phyloP scores from a whole-genome alignment of 345 rosid genomes.

The Sonneratia alba region DNA sequence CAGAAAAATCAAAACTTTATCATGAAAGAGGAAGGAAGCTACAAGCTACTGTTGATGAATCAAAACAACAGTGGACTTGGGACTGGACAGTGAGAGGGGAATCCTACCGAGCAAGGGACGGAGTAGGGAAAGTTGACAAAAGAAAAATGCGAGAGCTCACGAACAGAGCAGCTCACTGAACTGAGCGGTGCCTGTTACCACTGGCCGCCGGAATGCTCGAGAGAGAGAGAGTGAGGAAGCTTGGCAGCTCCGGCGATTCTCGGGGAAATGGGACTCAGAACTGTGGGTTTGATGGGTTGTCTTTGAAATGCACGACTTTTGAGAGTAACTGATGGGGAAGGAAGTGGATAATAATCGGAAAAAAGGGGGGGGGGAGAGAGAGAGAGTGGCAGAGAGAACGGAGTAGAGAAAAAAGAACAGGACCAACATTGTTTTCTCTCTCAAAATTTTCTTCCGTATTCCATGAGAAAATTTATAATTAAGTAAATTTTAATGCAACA shows the following conservation, averaged over 20 bases:
- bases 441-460: too few relatives aligned
- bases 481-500: too few relatives aligned
- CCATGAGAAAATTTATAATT: too few relatives aligned
- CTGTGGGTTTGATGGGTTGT: constrained; percentile 1
- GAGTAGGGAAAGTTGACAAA: not conserved
- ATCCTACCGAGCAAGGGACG: not conserved
- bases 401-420: not conserved
- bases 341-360: constrained; percentile 5
- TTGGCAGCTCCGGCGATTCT: not conserved
- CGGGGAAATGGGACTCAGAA: not conserved
- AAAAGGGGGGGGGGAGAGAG: not conserved
- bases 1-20: not conserved
- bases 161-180: not conserved
- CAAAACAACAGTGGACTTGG: not conserved
- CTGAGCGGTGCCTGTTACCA: not conserved
- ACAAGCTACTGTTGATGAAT: not conserved
- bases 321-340: constrained; percentile 11
- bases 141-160: not conserved
- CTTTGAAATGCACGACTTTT: constrained; percentile 26
- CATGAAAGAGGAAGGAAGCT: not conserved
- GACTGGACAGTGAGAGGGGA: not conserved
- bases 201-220: not conserved
- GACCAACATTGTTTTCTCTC: not conserved
- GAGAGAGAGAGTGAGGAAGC: not conserved
- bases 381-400: too few relatives aligned